Evolutionary conservation across 148 eudicot species (phyloP), one percentile per base, ranked within the genome.

Genomic region (Fagopyrum homotropicum): DNA sequence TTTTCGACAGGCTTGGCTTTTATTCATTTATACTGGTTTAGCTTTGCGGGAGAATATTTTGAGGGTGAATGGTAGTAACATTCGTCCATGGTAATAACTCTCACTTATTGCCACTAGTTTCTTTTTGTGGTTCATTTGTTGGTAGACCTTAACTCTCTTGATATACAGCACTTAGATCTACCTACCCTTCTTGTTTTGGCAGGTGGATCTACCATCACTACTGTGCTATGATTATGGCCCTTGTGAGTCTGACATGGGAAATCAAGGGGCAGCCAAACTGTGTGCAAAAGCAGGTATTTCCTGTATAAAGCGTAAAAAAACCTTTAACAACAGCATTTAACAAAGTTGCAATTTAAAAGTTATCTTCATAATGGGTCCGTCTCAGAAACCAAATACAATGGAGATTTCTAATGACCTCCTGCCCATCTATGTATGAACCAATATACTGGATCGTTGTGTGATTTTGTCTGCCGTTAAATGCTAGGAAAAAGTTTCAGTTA

Each of bases 171-270:
- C 47, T 63, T 14, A 35, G 16, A 43, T 43, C 6, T 43, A 14
- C 17, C 0, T 9, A 55, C n/a, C 6, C 46, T 66, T 66, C 15
- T 63, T 51, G 5, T 54, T 57, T 52, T 43, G 68, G 16, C 43
- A 94, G 98, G 98, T 92, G 98, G 97, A 88, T 94, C 81, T 84
- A 85, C 70, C 98, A 94, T 88, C 98, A 94, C 81, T 94, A 94
- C 57, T 94, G 84, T 84, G 98, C 98, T 77, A 94, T 90, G 93
- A 82, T 86, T 52, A 90, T 92, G 97, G 97, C 98, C 77, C 84
- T 94, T 26, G 92, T 94, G 81, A 94, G 98, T 84, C 91, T 94
- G 71, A 94, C 98, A 44, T 94, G 98, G 98, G 98, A 92, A 77
- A 92, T 94, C 59, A 96, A 89, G 83, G 85, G 92, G 71, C 82